Evolutionary conservation across 306 rosid species (phyloP).

Genomic region (Malus sylvestris): DNA sequence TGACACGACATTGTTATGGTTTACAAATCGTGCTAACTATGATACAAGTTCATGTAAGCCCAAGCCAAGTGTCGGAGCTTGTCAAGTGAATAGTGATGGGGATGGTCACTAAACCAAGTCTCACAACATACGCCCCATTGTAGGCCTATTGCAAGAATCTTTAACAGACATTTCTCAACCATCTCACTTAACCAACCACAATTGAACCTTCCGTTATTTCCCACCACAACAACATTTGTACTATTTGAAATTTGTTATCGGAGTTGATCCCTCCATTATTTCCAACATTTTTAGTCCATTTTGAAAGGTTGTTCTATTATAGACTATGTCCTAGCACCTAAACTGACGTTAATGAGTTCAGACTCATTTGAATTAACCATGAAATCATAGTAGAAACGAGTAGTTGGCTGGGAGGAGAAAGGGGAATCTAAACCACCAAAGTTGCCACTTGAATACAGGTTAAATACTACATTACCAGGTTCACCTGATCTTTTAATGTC

Average conservation of each 20-base stretch:
- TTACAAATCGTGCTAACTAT: too few species aligned
- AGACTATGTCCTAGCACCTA: neutral
- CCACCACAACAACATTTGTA: constrained; percentile 3
- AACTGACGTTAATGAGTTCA: constrained; percentile 20
- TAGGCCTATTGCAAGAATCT: too few species aligned
- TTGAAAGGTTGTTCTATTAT: constrained; percentile 6
- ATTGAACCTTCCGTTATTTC: neutral
- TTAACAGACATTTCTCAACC: too few species aligned
- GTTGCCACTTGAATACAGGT: neutral
- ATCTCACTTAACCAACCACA: constrained; percentile 5
- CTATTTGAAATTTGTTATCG: neutral
- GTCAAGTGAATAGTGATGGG: too few species aligned
- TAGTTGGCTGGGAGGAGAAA: fast-evolving
- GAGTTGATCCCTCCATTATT: neutral
- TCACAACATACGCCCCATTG: too few species aligned
- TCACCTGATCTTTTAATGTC: too few species aligned
- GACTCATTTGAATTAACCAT: constrained; percentile 18
- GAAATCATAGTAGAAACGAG: constrained; percentile 19
- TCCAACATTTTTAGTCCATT: constrained; percentile 47
- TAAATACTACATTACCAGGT: neutral
- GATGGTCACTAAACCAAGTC: too few species aligned
- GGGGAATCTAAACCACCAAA: neutral
- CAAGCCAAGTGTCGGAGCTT: too few species aligned
- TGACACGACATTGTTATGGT: too few species aligned
- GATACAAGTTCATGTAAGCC: too few species aligned